Percentiles rank a stretch among this genome's conserved stretches.
Conservation (phyloP, 805 yeast species). For the Candida sanyiensis region DNA sequence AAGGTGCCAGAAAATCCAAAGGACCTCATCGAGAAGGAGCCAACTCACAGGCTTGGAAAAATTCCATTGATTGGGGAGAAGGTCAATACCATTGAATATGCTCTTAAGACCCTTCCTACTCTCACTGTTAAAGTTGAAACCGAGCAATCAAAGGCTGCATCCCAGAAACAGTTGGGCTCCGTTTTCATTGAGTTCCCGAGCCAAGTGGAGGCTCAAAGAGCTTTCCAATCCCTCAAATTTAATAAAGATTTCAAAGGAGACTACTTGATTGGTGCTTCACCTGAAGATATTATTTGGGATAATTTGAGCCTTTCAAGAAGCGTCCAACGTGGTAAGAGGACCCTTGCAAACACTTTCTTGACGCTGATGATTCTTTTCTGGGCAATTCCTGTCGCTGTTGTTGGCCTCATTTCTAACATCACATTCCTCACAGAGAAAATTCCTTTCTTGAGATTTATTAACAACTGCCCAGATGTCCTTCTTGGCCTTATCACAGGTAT, state of each 20-base stretch:
- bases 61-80: constrained; percentile 71
- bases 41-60: constrained; percentile 65
- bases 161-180: constrained; percentile 52
- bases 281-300: constrained; percentile 82
- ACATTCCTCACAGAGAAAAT: constrained; percentile 65
- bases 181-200: constrained; percentile 63
- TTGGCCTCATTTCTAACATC: constrained; percentile 88
- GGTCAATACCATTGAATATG: constrained; percentile 77
- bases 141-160: constrained; percentile 48
- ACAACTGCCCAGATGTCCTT: constrained; percentile 62
- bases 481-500: constrained; percentile 85
- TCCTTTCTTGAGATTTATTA: constrained; percentile 69
- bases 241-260: constrained; percentile 32
- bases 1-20: constrained; percentile 48
- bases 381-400: constrained; percentile 97
- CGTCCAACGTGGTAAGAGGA: constrained; percentile 50
- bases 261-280: constrained; percentile 58
- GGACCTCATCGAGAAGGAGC: constrained; percentile 76
- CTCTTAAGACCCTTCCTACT: constrained; percentile 60
- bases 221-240: constrained; percentile 74
- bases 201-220: constrained; percentile 84
- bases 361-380: constrained; percentile 75
- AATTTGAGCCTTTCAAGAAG: constrained; percentile 56
- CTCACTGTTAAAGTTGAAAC: constrained; percentile 59
- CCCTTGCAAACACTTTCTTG: constrained; percentile 57